phyloP scores from a whole-genome alignment of 345 rosid species.

The Adansonia digitata region DNA sequence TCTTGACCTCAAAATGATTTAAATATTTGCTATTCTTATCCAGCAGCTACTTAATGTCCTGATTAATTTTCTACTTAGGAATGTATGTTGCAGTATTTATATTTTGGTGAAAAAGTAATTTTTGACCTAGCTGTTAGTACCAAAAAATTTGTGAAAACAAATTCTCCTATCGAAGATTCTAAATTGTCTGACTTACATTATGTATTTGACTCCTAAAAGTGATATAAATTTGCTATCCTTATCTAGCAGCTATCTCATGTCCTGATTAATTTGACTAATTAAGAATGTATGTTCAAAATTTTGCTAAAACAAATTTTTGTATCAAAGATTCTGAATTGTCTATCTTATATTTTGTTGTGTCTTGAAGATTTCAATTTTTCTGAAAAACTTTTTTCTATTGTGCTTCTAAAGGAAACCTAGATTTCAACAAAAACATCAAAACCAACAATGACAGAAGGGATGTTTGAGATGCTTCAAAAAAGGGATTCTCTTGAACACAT shows the following conservation, averaged over 20 bases:
- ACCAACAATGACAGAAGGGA: not conserved
- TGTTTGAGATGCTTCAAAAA: not conserved
- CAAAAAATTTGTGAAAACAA: not conserved
- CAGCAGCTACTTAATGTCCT: not conserved
- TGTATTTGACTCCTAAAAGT: not conserved
- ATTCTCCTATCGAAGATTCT: not conserved
- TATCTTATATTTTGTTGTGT: not conserved
- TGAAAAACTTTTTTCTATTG: not conserved
- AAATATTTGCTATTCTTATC: not conserved
- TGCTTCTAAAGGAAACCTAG: not conserved
- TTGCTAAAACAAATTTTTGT: not conserved
- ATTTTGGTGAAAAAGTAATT: no score
- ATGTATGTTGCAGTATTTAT: no score
- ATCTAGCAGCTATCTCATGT: not conserved
- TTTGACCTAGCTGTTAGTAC: not conserved
- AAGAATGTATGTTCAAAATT: not conserved
- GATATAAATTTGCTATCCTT: not conserved
- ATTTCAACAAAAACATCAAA: not conserved
- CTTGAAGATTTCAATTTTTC: not conserved
- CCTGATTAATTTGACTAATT: not conserved
- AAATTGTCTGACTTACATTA: not conserved
- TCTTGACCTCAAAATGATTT: not conserved
- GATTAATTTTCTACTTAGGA: not conserved
- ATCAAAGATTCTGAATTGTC: not conserved
- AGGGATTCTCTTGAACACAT: not conserved